phyloP scores from a whole-genome alignment of 2,329 filamentous ascomycete species.

The Zymoseptoria pseudotritici region DNA sequence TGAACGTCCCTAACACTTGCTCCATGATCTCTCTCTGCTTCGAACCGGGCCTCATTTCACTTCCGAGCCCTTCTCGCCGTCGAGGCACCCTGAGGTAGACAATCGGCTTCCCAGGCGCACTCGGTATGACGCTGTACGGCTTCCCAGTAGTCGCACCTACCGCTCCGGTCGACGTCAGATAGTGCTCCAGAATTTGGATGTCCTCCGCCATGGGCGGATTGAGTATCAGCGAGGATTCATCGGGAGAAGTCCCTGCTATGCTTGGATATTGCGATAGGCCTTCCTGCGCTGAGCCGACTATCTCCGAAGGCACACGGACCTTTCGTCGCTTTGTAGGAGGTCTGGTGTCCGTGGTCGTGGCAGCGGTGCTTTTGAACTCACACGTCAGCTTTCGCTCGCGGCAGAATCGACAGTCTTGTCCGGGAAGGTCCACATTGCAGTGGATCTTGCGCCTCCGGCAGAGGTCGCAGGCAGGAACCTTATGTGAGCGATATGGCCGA shows the following conservation, averaged over 20 bases:
- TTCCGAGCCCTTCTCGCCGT: constrained; percentile 38
- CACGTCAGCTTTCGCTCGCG: constrained; percentile 32
- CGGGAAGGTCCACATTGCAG: constrained; percentile 35
- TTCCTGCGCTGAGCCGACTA: neutral
- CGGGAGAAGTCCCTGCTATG: constrained; percentile 16
- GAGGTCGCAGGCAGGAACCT: constrained; percentile 35
- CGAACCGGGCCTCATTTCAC: constrained; percentile 29
- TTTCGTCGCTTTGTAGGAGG: constrained; percentile 7
- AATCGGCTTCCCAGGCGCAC: constrained; percentile 34
- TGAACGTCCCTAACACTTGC: constrained; percentile 34
- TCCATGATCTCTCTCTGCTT: constrained; percentile 36
- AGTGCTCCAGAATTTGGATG: constrained; percentile 34
- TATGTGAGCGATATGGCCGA: constrained; percentile 37
- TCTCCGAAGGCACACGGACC: constrained; percentile 1
- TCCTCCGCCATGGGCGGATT: constrained; percentile 37
- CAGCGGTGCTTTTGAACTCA: constrained; percentile 21
- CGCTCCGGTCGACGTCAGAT: constrained; percentile 28
- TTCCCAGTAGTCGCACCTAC: constrained; percentile 24
- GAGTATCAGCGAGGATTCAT: constrained; percentile 33
- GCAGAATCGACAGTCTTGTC: constrained; percentile 34
- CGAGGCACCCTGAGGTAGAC: constrained; percentile 43
- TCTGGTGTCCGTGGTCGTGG: neutral
- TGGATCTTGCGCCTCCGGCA: constrained; percentile 37
- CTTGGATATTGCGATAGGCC: constrained; percentile 21
- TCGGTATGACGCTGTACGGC: constrained; percentile 46